Evolutionary conservation across 495 filamentous ascomycete species (phyloP).

Genomic region (Talaromyces adpressus): DNA sequence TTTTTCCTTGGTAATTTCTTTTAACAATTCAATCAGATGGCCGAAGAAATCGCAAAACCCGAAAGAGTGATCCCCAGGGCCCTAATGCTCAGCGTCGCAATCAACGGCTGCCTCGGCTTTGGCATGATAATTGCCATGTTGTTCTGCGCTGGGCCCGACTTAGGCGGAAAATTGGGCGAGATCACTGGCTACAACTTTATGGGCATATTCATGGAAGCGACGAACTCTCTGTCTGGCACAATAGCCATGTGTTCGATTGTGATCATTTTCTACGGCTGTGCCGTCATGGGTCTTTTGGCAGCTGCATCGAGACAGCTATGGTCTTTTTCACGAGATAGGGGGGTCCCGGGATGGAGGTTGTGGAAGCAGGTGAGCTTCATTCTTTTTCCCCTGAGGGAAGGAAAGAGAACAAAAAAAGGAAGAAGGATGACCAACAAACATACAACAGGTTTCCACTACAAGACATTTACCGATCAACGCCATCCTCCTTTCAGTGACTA

Average conservation of each 20-base stretch:
- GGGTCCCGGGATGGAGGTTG: slow-evolving; percentile 32
- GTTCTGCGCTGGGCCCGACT: slow-evolving; percentile 42
- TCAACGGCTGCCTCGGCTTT: slow-evolving; percentile 46
- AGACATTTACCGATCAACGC: slow-evolving; percentile 48
- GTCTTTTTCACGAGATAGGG: slow-evolving; percentile 50
- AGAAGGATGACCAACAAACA: slow-evolving; percentile 8
- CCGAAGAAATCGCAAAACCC: slow-evolving; percentile 46
- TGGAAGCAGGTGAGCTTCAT: slow-evolving; percentile 5
- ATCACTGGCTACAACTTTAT: slow-evolving; percentile 45
- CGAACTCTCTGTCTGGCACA: slow-evolving; percentile 33
- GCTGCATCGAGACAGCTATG: slow-evolving; percentile 51
- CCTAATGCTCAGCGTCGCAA: slow-evolving; percentile 35
- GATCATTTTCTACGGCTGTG: slow-evolving; percentile 39
- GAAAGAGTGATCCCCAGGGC: slow-evolving; percentile 36
- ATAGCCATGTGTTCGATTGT: slow-evolving; percentile 43
- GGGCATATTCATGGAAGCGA: slow-evolving; percentile 46
- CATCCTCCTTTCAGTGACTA: slow-evolving; percentile 36
- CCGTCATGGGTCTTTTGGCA: slow-evolving; percentile 45
- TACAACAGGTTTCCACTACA: slow-evolving; percentile 36
- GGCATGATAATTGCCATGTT: slow-evolving; percentile 42
- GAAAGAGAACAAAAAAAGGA: background rate
- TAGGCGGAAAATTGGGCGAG: slow-evolving; percentile 27
- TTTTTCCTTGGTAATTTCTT: background rate
- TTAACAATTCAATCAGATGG: slow-evolving; percentile 1
- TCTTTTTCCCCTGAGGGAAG: background rate